Evolutionary conservation across 1,139 yeast species (phyloP).

Genomic region (Arxiozyma telluris): DNA sequence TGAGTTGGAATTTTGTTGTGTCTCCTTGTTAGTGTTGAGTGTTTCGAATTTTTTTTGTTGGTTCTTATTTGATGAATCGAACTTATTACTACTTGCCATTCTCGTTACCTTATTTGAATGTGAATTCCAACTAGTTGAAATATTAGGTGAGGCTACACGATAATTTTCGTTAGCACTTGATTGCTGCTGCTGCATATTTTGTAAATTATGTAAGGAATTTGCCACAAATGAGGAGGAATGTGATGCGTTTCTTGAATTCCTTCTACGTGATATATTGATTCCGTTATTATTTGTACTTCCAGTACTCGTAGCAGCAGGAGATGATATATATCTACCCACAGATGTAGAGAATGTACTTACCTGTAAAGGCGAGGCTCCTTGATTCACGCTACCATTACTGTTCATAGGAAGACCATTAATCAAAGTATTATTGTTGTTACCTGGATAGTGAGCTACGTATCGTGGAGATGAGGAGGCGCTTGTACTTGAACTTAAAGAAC

Average conservation of each 20-base stretch:
- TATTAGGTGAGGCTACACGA: neutral
- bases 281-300: conserved; percentile 7
- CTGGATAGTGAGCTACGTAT: conserved; percentile 5
- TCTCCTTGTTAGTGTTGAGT: neutral
- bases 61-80: neutral
- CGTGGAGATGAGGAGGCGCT: conserved; percentile 29
- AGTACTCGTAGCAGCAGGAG: neutral
- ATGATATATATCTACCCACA: conserved; percentile 10
- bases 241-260: conserved; percentile 24
- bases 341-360: conserved; percentile 16
- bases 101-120: neutral
- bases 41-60: neutral
- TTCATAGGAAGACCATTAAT: neutral
- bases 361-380: conserved; percentile 18
- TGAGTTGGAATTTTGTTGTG: conserved; percentile 6
- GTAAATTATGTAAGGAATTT: conserved; percentile 22
- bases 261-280: conserved; percentile 24
- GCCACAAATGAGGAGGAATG: conserved; percentile 27
- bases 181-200: conserved; percentile 17
- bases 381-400: conserved; percentile 1
- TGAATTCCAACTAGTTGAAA: neutral
- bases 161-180: neutral
- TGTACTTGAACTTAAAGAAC: conserved; percentile 15
- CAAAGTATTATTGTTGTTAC: conserved; percentile 1
- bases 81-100: neutral